Base-by-base conservation (phyloP, 2,329 filamentous ascomycete genomes). In the Arthroderma sp. region DNA sequence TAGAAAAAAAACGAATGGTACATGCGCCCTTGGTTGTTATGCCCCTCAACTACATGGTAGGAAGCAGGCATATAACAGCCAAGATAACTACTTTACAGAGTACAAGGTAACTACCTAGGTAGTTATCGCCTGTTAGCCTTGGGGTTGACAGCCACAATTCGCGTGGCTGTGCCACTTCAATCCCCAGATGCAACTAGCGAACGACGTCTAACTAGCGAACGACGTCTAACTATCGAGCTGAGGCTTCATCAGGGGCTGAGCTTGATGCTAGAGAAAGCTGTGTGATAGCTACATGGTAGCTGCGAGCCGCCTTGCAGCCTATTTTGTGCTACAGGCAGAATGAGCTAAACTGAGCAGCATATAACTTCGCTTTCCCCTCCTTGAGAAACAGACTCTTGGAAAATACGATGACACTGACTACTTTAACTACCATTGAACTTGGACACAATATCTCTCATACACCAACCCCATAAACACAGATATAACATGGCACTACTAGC, bases 401-500 rank as follows among this genome's bases (percentile, higher is more conserved):
- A 11, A 5, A 47, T 47, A 47, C 19, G 41, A 47, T 47, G 21
- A 19, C 21, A 9, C 38, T n/a, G n/a, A n/a, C n/a, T n/a, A n/a
- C n/a, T n/a, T n/a, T n/a, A n/a, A n/a, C n/a, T n/a, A n/a, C n/a
- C n/a, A n/a, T n/a, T n/a, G n/a, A 41, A 7, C 15, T 4, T 17
- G 21, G 13, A 9, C 4, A 15, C 23, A 25, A 49, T 5, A 2
- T 51, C 47, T 51, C 25, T 51, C 21, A 13, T n/a, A 33, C 25
- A 51, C 33, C 25, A 33, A 17, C 25, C 28, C 47, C 25, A 4
- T 31, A 25, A 31, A 33, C 28, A 17, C 7, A 31, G 33, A 51
- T 33, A 31, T n/a, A 35, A 54, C 19, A 54, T 54, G 51, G 33
- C 51, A 11, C 33, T 54, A 35, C 51, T 54, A 38, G 33, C 33